phyloP scores from a whole-genome alignment of 1,284 basidiomycete species.

The Phellopilus nigrolimitatus region DNA sequence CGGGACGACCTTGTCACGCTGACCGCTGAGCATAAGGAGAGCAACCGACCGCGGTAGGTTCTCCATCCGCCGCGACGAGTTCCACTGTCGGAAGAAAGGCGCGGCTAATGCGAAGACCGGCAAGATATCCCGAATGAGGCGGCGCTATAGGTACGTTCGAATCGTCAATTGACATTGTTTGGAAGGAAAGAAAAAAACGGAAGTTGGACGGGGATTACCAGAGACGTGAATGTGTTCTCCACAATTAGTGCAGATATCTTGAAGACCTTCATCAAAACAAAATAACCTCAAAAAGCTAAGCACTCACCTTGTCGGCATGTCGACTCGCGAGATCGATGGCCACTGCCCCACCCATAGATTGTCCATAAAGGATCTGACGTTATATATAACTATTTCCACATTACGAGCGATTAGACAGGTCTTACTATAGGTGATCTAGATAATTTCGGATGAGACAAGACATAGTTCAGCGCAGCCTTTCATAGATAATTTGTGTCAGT shows the following conservation, averaged over 20 bases:
- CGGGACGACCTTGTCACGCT: constrained; percentile 49
- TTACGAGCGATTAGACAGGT: not conserved
- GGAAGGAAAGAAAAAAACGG: not conserved
- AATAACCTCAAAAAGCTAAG: not conserved
- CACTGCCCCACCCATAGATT: constrained; percentile 57
- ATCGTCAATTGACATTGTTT: not conserved
- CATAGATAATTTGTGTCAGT: not conserved
- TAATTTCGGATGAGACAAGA: constrained; percentile 44
- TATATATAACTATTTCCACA: not conserved
- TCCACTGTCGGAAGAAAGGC: constrained; percentile 39
- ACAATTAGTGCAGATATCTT: constrained; percentile 37
- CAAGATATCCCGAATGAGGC: constrained; percentile 43
- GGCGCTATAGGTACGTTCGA: constrained; percentile 20
- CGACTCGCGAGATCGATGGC: constrained; percentile 46
- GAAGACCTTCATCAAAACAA: not conserved
- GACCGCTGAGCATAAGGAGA: constrained; percentile 19
- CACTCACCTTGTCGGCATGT: constrained; percentile 33
- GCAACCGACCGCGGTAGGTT: constrained; percentile 4
- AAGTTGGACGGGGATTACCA: no score
- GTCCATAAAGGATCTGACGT: constrained; percentile 40
- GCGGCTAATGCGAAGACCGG: constrained; percentile 41
- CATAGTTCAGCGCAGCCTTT: constrained; percentile 38
- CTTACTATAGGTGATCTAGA: constrained; percentile 36
- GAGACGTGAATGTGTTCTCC: constrained; percentile 51
- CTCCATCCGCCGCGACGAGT: constrained; percentile 35